Percentiles rank a stretch among this genome's conserved stretches.
phyloP scores from a whole-genome alignment of 1,284 basidiomycete genomes.

The Porodaedalea pini region DNA sequence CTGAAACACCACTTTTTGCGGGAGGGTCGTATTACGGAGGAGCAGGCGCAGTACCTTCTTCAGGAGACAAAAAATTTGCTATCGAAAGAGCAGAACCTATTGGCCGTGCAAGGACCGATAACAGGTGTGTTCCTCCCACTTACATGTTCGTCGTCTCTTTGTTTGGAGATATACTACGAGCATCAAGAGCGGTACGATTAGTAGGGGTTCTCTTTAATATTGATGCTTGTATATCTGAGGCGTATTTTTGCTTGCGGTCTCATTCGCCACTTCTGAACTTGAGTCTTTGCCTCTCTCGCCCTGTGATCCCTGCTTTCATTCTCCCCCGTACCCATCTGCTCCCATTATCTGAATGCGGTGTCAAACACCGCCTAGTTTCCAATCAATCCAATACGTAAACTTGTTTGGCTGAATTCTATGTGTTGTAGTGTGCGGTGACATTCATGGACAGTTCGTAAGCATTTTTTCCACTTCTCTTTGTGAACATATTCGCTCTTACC shows the following conservation, averaged over 20 bases:
- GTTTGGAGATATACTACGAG: not conserved
- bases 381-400: too few relatives aligned
- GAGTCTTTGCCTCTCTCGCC: too few relatives aligned
- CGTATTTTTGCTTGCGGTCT: too few relatives aligned
- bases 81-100: slow-evolving; percentile 80
- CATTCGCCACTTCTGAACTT: too few relatives aligned
- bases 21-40: slow-evolving; percentile 84
- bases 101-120: slow-evolving; percentile 86
- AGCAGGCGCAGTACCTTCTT: slow-evolving; percentile 88
- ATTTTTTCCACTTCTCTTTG: not conserved
- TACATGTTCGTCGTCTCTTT: slow-evolving; percentile 8
- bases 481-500: slow-evolving; percentile 6
- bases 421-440: slow-evolving; percentile 86
- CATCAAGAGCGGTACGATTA: not conserved
- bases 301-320: too few relatives aligned
- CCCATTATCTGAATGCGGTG: too few relatives aligned
- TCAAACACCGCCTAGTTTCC: too few relatives aligned
- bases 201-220: not conserved
- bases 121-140: slow-evolving; percentile 65
- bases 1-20: slow-evolving; percentile 91
- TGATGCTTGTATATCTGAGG: not conserved
- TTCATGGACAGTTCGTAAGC: slow-evolving; percentile 97
- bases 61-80: slow-evolving; percentile 75
- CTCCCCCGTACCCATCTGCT: too few relatives aligned
- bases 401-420: too few relatives aligned